Percentiles rank a stretch among this genome's conserved stretches.
Evolutionary conservation across 306 rosid species (phyloP).

Genomic region (Abrus pulchellus): DNA sequence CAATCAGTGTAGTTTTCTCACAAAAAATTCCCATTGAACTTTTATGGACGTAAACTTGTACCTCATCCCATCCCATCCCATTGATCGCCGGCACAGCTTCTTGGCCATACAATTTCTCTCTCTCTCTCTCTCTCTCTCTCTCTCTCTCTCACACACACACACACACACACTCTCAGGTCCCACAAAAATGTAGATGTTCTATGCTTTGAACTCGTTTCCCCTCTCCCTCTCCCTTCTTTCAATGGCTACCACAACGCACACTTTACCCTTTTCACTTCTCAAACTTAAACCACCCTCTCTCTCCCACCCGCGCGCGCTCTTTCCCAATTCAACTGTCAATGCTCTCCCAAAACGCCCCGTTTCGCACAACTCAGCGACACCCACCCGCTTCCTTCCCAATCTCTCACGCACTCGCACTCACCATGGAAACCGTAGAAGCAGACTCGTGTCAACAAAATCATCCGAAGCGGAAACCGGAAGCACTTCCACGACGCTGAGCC

Average conservation of each 20-base stretch:
- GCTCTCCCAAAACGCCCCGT: constrained; percentile 17
- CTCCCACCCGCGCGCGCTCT: neutral
- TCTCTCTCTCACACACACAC: no score
- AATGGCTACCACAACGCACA: constrained; percentile 67
- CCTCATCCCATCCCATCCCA: constrained; percentile 49
- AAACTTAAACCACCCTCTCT: constrained; percentile 29
- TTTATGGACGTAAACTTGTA: neutral
- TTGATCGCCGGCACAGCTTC: neutral
- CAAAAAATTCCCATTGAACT: no score
- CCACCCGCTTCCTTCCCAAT: constrained; percentile 39
- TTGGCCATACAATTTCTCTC: constrained; percentile 55
- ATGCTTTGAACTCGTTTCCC: neutral
- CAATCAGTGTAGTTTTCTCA: no score
- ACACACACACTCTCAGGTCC: constrained; percentile 31
- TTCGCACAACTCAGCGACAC: constrained; percentile 21
- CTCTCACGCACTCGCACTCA: constrained; percentile 58
- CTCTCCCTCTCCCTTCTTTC: constrained; percentile 25
- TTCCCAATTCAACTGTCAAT: constrained; percentile 44
- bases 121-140: neutral
- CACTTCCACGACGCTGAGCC: constrained; percentile 65
- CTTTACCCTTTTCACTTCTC: constrained; percentile 43
- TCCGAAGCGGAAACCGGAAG: constrained; percentile 54
- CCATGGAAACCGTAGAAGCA: constrained; percentile 33
- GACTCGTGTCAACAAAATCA: constrained; percentile 57
- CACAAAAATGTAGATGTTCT: constrained; percentile 43